These are phyloP conservation scores for Pontederia crassipes DNA, from an alignment of 176 grass and related monocot genomes.

Conservation along the genomic window DNA sequence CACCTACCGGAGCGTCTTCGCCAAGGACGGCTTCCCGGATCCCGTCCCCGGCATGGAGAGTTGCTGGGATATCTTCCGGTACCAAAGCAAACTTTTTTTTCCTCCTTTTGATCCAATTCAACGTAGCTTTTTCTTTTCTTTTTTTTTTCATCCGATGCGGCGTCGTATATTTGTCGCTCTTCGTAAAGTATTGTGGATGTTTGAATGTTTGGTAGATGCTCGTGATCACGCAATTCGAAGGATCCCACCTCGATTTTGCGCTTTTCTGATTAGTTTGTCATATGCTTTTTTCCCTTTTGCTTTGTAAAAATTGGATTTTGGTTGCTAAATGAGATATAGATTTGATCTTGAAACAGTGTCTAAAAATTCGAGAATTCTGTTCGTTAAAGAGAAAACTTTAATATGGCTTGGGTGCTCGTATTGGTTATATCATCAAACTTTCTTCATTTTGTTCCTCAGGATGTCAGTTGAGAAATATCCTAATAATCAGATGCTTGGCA, in stretches of 20 bases:
- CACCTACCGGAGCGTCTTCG: conserved; percentile 46
- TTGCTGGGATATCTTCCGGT: conserved; percentile 95
- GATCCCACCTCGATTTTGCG: too few relatives aligned
- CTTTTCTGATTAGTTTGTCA: too few relatives aligned
- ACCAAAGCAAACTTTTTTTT: not conserved
- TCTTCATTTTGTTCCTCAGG: conserved; percentile 14
- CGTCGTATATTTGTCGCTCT: too few relatives aligned
- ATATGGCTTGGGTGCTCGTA: not conserved
- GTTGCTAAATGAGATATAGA: too few relatives aligned
- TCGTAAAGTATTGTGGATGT: too few relatives aligned
- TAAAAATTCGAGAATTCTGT: not conserved
- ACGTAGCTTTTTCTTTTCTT: not conserved
- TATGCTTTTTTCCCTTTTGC: too few relatives aligned
- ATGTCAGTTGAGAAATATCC: conserved; percentile 60
- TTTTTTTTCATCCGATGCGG: not conserved
- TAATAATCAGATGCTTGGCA: conserved; percentile 61
- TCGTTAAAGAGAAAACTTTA: not conserved
- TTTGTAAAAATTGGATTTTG: too few relatives aligned
- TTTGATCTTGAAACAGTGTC: too few relatives aligned
- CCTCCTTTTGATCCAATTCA: not conserved
- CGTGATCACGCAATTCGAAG: too few relatives aligned
- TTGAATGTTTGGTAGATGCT: too few relatives aligned
- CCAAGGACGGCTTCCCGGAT: conserved; percentile 54
- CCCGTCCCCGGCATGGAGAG: conserved; percentile 25
- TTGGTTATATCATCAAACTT: not conserved